These are phyloP conservation scores for Musa beccarii DNA, from an alignment of 176 grass and related monocot species.

Conservation along the genomic window DNA sequence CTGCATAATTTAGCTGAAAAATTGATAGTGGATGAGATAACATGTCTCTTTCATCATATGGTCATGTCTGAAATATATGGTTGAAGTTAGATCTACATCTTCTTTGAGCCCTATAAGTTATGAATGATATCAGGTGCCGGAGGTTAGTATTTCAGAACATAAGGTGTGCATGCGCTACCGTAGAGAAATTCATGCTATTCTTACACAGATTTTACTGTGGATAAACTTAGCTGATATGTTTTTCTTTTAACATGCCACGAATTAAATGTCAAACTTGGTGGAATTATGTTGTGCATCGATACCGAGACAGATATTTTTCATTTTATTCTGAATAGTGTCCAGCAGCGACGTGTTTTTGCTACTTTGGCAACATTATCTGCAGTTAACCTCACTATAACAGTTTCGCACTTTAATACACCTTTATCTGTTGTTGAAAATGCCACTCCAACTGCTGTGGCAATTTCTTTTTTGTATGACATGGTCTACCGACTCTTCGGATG, in stretches of 20 bases:
- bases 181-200: neutral
- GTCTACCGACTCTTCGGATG: too few relatives aligned
- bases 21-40: too few relatives aligned
- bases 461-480: neutral
- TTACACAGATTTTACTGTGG: neutral
- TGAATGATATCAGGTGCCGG: too few relatives aligned
- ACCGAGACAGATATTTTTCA: neutral
- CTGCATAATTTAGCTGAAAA: neutral
- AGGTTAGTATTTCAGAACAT: too few relatives aligned
- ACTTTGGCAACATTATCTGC: neutral
- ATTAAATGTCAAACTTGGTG: neutral
- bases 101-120: too few relatives aligned
- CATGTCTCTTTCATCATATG: too few relatives aligned
- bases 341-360: too few relatives aligned
- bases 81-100: too few relatives aligned
- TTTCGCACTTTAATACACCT: neutral
- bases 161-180: neutral
- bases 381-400: neutral
- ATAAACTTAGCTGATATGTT: too few relatives aligned
- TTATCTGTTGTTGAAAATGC: neutral
- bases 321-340: too few relatives aligned
- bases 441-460: neutral
- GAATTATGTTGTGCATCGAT: neutral
- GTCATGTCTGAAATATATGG: too few relatives aligned
- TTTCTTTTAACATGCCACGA: too few relatives aligned